Base-by-base conservation (phyloP, 2,329 filamentous ascomycete genomes). In the Xylaria sp. region DNA sequence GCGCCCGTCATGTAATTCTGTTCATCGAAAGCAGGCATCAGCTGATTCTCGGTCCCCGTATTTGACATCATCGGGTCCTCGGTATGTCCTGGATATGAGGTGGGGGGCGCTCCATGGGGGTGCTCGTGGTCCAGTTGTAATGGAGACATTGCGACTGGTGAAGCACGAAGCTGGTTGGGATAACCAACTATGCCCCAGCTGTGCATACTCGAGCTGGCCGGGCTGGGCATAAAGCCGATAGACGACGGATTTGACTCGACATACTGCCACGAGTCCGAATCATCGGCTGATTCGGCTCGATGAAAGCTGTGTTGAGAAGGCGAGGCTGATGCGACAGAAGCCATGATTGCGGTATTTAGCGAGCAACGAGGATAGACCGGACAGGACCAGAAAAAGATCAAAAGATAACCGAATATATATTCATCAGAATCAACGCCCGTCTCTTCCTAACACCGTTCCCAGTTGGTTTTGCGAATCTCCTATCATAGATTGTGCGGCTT, bases 171-270 rank as follows among this genome's bases (percentile, higher is more conserved):
- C 37, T 71, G 65, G 47, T 63, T 63, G 18, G 67, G 57, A 57
- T 74, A 73, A 24, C 75, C 72, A 43, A 83, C 67, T 40, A 83
- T 67, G 11, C 72, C 74, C 68, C 77, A 84, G 19, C 80, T 80
- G 37, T 74, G 75, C 60, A 83, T 66, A 54, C 80, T 83, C 13
- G 76, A 74, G 60, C 75, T 80, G 9, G 75, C 75, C 4, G 81
- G 80, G 57, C 81, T 82, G 21, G 77, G 74, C 17, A 79, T 68
- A 55, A 81, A 78, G 17, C 72, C 75, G 48, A 65, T 63, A 20
- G 68, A 66, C n/a, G 67, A 61, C 11, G 68, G 65, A 41, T 66
- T 67, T 19, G 64, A 66, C 21, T 67, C 63, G 60, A 70, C 60
- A 64, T 68, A 63, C 47, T 71, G 67, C 69, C 66, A 69, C 8